phyloP scores from a whole-genome alignment of 805 yeast species.

The Pichia sporocuriosa region DNA sequence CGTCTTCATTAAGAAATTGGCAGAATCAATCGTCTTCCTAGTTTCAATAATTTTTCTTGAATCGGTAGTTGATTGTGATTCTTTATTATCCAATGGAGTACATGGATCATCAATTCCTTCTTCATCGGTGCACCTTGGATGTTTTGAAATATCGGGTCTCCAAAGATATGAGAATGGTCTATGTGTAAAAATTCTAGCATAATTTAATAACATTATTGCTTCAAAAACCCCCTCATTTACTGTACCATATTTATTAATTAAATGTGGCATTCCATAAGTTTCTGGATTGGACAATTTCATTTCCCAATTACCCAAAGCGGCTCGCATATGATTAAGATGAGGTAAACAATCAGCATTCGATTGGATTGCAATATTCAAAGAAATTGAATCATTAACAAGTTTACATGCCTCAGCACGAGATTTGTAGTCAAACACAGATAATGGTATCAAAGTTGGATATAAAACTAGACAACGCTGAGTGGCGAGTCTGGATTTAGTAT shows the following conservation, averaged over 20 bases:
- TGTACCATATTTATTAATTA: conserved; percentile 36
- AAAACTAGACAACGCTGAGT: conserved; percentile 30
- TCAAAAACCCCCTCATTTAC: conserved; percentile 52
- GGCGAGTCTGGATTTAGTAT: conserved; percentile 35
- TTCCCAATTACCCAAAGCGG: conserved; percentile 46
- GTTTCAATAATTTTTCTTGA: conserved; percentile 45
- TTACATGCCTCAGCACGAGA: conserved; percentile 40
- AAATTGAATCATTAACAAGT: conserved; percentile 44
- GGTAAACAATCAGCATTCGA: conserved; percentile 33
- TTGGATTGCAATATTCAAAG: conserved; percentile 40
- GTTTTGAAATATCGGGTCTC: conserved; percentile 41
- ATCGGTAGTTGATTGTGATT: conserved; percentile 23
- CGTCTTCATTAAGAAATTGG: conserved; percentile 40
- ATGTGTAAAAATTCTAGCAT: conserved; percentile 50
- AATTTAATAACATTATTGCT: conserved; percentile 39
- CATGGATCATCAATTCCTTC: conserved; percentile 26
- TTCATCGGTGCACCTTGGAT: conserved; percentile 32
- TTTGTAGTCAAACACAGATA: conserved; percentile 38
- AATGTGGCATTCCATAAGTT: conserved; percentile 34
- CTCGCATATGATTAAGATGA: conserved; percentile 35
- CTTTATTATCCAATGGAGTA: conserved; percentile 27
- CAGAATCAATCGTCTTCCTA: conserved; percentile 47
- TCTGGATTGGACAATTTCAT: conserved; percentile 39
- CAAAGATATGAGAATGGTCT: conserved; percentile 47
- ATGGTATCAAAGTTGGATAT: conserved; percentile 34